Evolutionary conservation across 1,139 yeast species (phyloP), one percentile per base, ranked within the genome.

Genomic region (Suhomyces panamericanus): DNA sequence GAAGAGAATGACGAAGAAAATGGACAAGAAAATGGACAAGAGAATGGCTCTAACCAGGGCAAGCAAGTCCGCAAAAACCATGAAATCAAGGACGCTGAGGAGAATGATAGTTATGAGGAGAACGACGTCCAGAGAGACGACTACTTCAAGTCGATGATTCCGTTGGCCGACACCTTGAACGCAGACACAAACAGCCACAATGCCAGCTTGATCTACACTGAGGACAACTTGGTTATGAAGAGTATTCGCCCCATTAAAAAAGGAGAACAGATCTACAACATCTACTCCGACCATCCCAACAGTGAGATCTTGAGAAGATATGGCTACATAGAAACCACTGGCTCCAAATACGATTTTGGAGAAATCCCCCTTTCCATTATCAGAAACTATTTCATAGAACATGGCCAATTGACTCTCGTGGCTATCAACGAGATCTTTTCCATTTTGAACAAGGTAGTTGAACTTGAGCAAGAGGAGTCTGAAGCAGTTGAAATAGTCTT

Each of bases 271-370:
- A 71, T 93, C 3, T 91, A 79, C 66, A 91, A 91, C 63, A 86
- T 91, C 0, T 93, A 93, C 62, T 95, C 96, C 2, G 95, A 89
- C 42, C 84, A 87, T 52, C 95, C 98, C 22, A 91, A 91, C 61
- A 73, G 93, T 28, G 98, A 93, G 57, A 75, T 93, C 31, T 71
- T 93, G 47, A 79, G 99, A 56, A 77, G 96, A 45, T 93, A 91
- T 54, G 99, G 99, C 0, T 93, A 88, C 57, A 95, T 88, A 17
- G 97, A 93, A 63, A 64, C 72, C 48, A 75, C 74, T 11, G 91
- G 91, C 0, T 87, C 96, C 0, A 79, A 77, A 42, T 81, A 72
- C 59, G 98, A 93, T 60, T 85, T 87, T 55, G 96, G 85, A 7
- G 98, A 93, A 61, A 58, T 93, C 2, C 75, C 83, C 1, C 50